A percentile compares a stretch with the other conserved stretches of the same genome.
Conservation (phyloP, 1,284 basidiomycete species). For the Rhodotorula mucilaginosa region DNA sequence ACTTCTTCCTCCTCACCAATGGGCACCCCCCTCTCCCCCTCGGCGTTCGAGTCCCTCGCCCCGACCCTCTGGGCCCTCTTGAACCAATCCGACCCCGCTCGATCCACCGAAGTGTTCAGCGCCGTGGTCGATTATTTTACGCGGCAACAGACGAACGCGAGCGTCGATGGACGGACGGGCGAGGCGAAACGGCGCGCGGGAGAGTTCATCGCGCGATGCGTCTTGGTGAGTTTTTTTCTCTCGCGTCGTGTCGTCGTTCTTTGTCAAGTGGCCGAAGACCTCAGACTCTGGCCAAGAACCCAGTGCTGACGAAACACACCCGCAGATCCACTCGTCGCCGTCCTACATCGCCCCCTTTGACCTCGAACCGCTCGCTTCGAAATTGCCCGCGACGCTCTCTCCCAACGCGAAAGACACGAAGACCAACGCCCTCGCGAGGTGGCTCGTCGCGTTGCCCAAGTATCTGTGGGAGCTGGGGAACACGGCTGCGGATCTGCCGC, state of each 20-base stretch:
- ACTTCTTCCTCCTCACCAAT: conserved; percentile 50
- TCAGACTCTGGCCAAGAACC: too few relatives aligned
- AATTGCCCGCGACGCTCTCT: conserved; percentile 17
- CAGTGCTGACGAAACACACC: not conserved
- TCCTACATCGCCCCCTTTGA: conserved; percentile 59
- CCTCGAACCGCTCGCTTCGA: conserved; percentile 41
- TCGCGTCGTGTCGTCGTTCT: conserved; percentile 4
- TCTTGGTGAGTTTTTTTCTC: conserved; percentile 57
- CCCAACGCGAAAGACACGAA: not conserved
- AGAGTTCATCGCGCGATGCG: conserved; percentile 47
- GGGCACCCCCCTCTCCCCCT: conserved; percentile 56
- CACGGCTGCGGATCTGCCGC: conserved; percentile 47
- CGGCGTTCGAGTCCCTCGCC: conserved; percentile 57
- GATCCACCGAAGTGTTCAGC: conserved; percentile 6
- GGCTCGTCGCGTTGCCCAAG: conserved; percentile 69
- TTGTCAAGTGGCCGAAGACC: too few relatives aligned
- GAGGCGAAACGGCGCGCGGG: conserved; percentile 29
- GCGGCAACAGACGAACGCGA: not conserved
- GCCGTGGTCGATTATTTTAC: conserved; percentile 22
- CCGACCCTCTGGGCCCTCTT: conserved; percentile 75
- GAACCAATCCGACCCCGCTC: conserved; percentile 49
- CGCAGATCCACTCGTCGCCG: conserved; percentile 62
- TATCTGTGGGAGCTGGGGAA: conserved; percentile 76
- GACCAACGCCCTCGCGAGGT: conserved; percentile 49
- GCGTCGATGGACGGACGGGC: not conserved